Conservation (phyloP, 805 yeast genomes). For the Zygotorulaspora sp. region DNA sequence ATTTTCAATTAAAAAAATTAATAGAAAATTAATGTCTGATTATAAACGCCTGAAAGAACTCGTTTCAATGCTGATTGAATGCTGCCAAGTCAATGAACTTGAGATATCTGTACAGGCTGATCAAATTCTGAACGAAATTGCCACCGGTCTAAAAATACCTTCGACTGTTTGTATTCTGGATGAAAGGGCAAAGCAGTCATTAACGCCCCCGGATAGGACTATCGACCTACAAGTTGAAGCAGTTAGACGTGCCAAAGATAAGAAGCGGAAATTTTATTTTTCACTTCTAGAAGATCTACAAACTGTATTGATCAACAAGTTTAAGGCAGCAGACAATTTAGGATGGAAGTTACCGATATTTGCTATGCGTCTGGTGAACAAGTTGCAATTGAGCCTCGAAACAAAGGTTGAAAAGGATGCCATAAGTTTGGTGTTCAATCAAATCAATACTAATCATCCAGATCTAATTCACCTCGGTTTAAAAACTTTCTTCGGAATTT, state of each 20-base stretch:
- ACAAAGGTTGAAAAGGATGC: conserved; percentile 40
- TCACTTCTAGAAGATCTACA: conserved; percentile 43
- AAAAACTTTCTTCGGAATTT: conserved; percentile 53
- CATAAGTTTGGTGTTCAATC: conserved; percentile 42
- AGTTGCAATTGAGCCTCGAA: conserved; percentile 52
- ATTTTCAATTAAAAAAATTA: conserved; percentile 54
- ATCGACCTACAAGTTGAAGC: conserved; percentile 56
- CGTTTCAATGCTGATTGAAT: conserved; percentile 46
- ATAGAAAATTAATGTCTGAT: conserved; percentile 54
- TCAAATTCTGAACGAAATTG: conserved; percentile 43
- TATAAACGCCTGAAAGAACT: conserved; percentile 47
- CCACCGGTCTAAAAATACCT: conserved; percentile 45
- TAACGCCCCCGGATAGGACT: conserved; percentile 58
- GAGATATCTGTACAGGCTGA: conserved; percentile 54
- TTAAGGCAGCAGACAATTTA: conserved; percentile 17
- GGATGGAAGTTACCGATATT: conserved; percentile 55
- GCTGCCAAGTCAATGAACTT: conserved; percentile 52
- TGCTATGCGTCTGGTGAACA: conserved; percentile 47
- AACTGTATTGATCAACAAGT: conserved; percentile 28
- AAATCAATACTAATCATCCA: conserved; percentile 64
- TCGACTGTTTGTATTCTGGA: conserved; percentile 51
- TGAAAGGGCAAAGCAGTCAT: conserved; percentile 35
- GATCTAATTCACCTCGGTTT: conserved; percentile 54
- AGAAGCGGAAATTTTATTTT: conserved; percentile 45
- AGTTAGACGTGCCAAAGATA: conserved; percentile 57